phyloP scores from a whole-genome alignment of 2,329 filamentous ascomycete species.

The Fusarium newnesense region DNA sequence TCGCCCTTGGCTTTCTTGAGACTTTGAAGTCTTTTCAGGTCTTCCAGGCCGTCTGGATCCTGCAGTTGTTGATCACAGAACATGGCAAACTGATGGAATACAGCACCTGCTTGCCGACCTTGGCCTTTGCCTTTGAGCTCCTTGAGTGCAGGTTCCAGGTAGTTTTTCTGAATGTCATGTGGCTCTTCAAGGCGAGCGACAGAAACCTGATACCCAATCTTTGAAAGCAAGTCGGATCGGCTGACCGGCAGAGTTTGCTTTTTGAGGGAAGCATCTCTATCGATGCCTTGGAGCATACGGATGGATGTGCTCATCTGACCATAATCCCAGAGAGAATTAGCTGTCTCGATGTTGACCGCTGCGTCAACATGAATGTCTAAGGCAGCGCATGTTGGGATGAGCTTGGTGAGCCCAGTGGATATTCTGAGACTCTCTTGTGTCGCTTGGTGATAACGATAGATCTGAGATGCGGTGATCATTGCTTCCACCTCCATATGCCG shows the following conservation, averaged over 20 bases:
- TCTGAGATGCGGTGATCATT: conserved; percentile 78
- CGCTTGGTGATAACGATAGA: conserved; percentile 83
- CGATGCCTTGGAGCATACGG: conserved; percentile 82
- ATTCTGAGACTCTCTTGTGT: conserved; percentile 89
- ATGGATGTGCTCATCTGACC: conserved; percentile 92
- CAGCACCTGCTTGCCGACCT: conserved; percentile 81
- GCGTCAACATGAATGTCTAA: conserved; percentile 82
- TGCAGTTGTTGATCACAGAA: conserved; percentile 97
- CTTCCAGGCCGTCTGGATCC: conserved; percentile 84
- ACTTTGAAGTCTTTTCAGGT: conserved; percentile 82
- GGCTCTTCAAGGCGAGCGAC: conserved; percentile 91
- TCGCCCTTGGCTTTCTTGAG: conserved; percentile 83
- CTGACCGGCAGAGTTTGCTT: conserved; percentile 78
- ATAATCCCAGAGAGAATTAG: conserved; percentile 93
- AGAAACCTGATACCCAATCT: conserved; percentile 88
- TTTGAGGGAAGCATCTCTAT: conserved; percentile 67
- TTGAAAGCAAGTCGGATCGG: conserved; percentile 82
- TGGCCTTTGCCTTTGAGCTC: conserved; percentile 77
- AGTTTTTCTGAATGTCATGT: conserved; percentile 86
- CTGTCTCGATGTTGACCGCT: conserved; percentile 81
- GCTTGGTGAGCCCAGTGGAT: conserved; percentile 82
- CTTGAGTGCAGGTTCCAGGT: conserved; percentile 84
- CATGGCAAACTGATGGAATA: conserved; percentile 93
- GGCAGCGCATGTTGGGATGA: conserved; percentile 75
- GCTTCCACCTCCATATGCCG: conserved; percentile 79